Conservation (phyloP, 768 basidiomycete genomes). For the Dentipellis sp. region DNA sequence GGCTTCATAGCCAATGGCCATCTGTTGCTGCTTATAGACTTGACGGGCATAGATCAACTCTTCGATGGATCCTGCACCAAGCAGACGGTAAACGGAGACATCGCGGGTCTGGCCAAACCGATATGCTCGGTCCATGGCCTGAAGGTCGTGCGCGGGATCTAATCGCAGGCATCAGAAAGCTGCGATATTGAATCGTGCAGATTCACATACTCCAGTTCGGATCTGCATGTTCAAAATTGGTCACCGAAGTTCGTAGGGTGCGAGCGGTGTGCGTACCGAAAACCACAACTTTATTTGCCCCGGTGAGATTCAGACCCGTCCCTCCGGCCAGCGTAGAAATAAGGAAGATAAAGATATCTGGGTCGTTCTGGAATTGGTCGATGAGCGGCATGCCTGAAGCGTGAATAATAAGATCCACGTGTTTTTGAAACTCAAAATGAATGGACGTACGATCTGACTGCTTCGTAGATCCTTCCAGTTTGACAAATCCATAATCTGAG, state of each 20-base stretch:
- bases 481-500: slow-evolving; percentile 50
- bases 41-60: slow-evolving; percentile 85
- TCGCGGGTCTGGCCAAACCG: slow-evolving; percentile 83
- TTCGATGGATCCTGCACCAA: slow-evolving; percentile 83
- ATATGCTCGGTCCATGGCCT: slow-evolving; percentile 84
- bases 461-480: slow-evolving; percentile 72
- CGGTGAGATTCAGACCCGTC: slow-evolving; percentile 82
- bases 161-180: neutral
- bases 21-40: slow-evolving; percentile 89
- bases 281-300: slow-evolving; percentile 91
- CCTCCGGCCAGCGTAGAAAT: slow-evolving; percentile 91
- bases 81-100: slow-evolving; percentile 73
- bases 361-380: slow-evolving; percentile 71
- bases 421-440: neutral
- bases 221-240: slow-evolving; percentile 33
- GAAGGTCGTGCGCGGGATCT: slow-evolving; percentile 95
- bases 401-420: slow-evolving; percentile 1
- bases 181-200: neutral
- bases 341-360: slow-evolving; percentile 69
- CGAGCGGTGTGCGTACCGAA: slow-evolving; percentile 41
- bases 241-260: neutral
- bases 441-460: slow-evolving; percentile 50
- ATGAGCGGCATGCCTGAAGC: slow-evolving; percentile 74
- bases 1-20: slow-evolving; percentile 83
- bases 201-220: slow-evolving; percentile 84